Evolutionary conservation across 164 flowering plant species (phyloP).

Genomic region (Chloranthus sessilifolius): DNA sequence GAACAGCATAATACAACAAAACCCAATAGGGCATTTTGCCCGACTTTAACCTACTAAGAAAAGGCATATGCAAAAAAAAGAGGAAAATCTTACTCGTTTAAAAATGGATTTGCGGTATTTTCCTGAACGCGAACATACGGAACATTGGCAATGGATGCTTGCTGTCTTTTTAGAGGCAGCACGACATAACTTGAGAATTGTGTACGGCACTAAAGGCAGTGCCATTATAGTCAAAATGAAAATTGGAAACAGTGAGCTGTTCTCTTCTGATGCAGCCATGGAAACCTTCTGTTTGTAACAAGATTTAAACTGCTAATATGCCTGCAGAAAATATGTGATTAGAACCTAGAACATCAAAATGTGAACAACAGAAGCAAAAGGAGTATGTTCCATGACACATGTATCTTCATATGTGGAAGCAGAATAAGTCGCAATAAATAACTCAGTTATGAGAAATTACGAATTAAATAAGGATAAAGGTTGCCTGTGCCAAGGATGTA

Average conservation of each 20-base stretch:
- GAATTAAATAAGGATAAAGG: too few relatives aligned
- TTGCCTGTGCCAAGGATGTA: too few relatives aligned
- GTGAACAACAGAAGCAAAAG: too few relatives aligned
- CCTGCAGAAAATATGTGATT: slow-evolving; percentile 10
- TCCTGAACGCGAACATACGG: slow-evolving; percentile 67
- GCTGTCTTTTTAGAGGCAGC: slow-evolving; percentile 67
- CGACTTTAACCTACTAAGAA: too few relatives aligned
- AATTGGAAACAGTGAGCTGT: slow-evolving; percentile 78
- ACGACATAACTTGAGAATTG: slow-evolving; percentile 60
- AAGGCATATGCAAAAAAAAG: slow-evolving; percentile 51
- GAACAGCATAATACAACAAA: too few relatives aligned
- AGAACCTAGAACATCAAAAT: slow-evolving; percentile 1
- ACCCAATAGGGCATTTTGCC: too few relatives aligned
- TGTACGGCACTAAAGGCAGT: slow-evolving; percentile 89
- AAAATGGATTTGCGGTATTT: slow-evolving; percentile 80
- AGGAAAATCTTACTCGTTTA: slow-evolving; percentile 41
- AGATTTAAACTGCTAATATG: background rate
- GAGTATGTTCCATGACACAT: too few relatives aligned
- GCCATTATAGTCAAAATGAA: slow-evolving; percentile 93
- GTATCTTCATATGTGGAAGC: too few relatives aligned
- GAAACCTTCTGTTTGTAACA: background rate
- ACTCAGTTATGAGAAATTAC: too few relatives aligned
- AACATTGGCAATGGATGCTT: slow-evolving; percentile 72
- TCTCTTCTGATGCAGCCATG: slow-evolving; percentile 91
- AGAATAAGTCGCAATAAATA: too few relatives aligned